Conservation (phyloP, 306 rosid genomes). For the Cucurbita maxima region DNA sequence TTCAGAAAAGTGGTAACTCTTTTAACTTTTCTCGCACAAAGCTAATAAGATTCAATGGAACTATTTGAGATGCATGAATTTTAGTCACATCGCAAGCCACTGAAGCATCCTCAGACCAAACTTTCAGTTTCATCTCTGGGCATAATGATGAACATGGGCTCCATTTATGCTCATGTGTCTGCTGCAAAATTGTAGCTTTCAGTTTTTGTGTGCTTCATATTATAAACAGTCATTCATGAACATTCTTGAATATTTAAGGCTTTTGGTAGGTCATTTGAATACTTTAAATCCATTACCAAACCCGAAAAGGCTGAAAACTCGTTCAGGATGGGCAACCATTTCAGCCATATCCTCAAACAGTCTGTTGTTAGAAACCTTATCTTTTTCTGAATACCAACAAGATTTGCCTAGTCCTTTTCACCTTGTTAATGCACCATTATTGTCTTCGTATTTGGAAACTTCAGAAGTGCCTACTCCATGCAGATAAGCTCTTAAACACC, state of each 20-base stretch:
- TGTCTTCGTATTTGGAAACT: neutral
- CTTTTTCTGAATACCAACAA: conserved; percentile 2
- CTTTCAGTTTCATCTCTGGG: neutral
- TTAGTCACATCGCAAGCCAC: neutral
- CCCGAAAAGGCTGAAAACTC: neutral
- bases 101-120: conserved; percentile 8
- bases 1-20: neutral
- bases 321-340: conserved; percentile 3
- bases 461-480: neutral
- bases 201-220: neutral
- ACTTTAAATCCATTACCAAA: conserved; percentile 1
- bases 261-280: conserved; percentile 1
- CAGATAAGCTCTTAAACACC: neutral
- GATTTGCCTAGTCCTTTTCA: conserved; percentile 5
- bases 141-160: conserved; percentile 10
- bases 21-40: conserved; percentile 3
- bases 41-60: conserved; percentile 7
- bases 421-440: neutral
- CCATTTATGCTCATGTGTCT: conserved; percentile 2
- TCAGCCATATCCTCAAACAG: neutral
- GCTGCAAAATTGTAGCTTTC: conserved; percentile 1
- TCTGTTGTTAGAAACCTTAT: conserved; percentile 3
- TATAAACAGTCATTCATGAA: neutral
- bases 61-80: neutral
- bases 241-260: neutral